phyloP scores from a whole-genome alignment of 352 stramenopile genomes.

The Phytophthora pini region DNA sequence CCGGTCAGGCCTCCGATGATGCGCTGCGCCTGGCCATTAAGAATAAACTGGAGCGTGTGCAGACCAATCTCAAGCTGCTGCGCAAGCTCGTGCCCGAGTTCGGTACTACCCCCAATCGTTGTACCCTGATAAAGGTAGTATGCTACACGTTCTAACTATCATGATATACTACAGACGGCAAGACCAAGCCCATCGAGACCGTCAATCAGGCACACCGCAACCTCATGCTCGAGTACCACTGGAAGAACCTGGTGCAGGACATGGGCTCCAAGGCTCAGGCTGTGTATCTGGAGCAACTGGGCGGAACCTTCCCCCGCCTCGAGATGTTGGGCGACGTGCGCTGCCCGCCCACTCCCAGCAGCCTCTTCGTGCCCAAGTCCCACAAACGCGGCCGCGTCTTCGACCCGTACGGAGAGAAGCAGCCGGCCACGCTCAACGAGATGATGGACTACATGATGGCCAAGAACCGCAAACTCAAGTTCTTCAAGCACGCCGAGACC shows the following conservation, averaged over 20 bases:
- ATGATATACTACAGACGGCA: constrained; percentile 56
- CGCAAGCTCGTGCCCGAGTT: constrained; percentile 87
- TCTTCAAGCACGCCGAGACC: constrained; percentile 89
- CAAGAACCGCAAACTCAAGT: constrained; percentile 90
- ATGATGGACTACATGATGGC: constrained; percentile 93
- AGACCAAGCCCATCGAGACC: constrained; percentile 88
- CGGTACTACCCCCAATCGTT: constrained; percentile 33
- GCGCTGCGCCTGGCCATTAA: constrained; percentile 81
- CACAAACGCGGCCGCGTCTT: constrained; percentile 86
- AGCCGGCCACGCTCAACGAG: constrained; percentile 83
- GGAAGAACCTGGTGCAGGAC: constrained; percentile 90
- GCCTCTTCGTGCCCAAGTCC: constrained; percentile 82
- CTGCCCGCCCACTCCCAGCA: constrained; percentile 69
- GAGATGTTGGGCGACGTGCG: constrained; percentile 86
- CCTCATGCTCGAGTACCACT: constrained; percentile 91
- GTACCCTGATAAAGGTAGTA: background rate
- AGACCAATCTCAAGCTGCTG: constrained; percentile 88
- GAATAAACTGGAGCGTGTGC: constrained; percentile 85
- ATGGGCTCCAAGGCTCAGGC: constrained; percentile 86
- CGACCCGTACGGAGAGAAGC: constrained; percentile 85
- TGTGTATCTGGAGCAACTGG: constrained; percentile 82
- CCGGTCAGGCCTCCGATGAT: constrained; percentile 56
- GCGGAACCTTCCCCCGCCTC: constrained; percentile 71
- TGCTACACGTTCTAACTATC: background rate
- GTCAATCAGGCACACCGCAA: constrained; percentile 89